Evolutionary conservation across 495 filamentous ascomycete species (phyloP), one percentile per base, ranked within the genome.

Genomic region (Paragyromitra xinjiangensis): DNA sequence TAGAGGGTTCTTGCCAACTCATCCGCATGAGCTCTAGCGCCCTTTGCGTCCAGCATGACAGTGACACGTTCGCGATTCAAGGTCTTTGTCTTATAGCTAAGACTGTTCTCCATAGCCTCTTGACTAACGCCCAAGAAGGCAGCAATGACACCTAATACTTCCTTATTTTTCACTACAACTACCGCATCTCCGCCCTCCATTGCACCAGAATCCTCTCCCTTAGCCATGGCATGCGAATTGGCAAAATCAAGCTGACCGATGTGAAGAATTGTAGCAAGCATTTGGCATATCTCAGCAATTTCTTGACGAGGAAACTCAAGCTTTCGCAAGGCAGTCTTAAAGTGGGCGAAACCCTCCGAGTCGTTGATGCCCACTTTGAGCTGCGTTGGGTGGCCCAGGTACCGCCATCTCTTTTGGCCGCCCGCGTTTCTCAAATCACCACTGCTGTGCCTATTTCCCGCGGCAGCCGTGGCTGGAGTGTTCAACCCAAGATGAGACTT

Each of bases 301-400:
- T 98, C 95, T 77, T 90, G 89, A 26, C 94, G 88, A 1, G 94
- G 93, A 78, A 99, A 98, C 83, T 97, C 95, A 48, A 99, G 88
- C 83, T 97, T 98, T 58, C 95, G 86, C 64, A 99, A 85, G 3
- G 95, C 95, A 0, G 92, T 97, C 86, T 99, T 99, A 86, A 99
- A 99, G 64, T 97, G 91, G 82, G 96, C 93, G 84, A 99, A 99
- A 0, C 95, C 95, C 81, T 97, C 95, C 3, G 89, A 86, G 83
- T 99, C 95, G 82, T 99, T 97, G 82, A 99, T 93, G 26, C 95
- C 95, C 40, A 98, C 93, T 82, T 97, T 98, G 37, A 99, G 87
- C 82, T 99, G 95, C 0, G 95, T 97, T 1, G 95, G 95, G 81
- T 99, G 95, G 22, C 95, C 95, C 29, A 99, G 87, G 84, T 98